Evolutionary conservation across 2,329 filamentous ascomycete genomes (phyloP).

Genomic region (Verticillium nonalfalfae): DNA sequence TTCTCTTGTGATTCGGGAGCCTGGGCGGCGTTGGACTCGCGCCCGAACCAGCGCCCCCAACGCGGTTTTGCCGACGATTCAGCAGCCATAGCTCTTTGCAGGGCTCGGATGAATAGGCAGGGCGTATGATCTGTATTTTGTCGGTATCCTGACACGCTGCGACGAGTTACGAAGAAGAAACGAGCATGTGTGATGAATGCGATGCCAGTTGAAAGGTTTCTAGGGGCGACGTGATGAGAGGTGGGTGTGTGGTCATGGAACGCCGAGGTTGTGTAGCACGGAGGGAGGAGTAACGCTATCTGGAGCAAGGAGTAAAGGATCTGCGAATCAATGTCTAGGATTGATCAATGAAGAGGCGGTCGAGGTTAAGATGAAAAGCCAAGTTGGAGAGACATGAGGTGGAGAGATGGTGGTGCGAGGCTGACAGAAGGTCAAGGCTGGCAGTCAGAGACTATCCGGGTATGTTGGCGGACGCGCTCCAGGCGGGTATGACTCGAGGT

Average conservation of each 20-base stretch:
- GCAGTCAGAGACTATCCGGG: not conserved
- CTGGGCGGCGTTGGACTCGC: constrained; percentile 1
- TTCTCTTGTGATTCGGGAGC: not conserved
- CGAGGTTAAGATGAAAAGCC: not conserved
- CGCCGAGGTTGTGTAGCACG: not conserved
- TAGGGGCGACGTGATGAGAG: not conserved
- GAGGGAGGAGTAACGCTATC: not conserved
- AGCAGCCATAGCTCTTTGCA: not conserved
- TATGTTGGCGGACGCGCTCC: not conserved
- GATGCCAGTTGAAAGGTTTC: not conserved
- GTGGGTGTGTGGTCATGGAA: not conserved
- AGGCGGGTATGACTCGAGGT: not conserved
- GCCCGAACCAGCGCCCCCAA: constrained; percentile 8
- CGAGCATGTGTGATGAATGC: not conserved
- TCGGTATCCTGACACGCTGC: not conserved
- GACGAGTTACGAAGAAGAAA: not conserved
- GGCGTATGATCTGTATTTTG: not conserved
- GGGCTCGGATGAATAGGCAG: not conserved
- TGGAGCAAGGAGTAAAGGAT: not conserved
- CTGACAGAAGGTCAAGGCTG: not conserved
- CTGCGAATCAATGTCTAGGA: not conserved
- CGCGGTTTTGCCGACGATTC: constrained; percentile 3
- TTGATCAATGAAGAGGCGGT: not conserved
- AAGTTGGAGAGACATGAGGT: not conserved
- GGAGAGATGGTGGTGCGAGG: not conserved